Percentiles rank a stretch among this genome's conserved stretches.
Evolutionary conservation across 2,329 filamentous ascomycete genomes (phyloP).

Genomic region (Ophiostoma tasmaniense): DNA sequence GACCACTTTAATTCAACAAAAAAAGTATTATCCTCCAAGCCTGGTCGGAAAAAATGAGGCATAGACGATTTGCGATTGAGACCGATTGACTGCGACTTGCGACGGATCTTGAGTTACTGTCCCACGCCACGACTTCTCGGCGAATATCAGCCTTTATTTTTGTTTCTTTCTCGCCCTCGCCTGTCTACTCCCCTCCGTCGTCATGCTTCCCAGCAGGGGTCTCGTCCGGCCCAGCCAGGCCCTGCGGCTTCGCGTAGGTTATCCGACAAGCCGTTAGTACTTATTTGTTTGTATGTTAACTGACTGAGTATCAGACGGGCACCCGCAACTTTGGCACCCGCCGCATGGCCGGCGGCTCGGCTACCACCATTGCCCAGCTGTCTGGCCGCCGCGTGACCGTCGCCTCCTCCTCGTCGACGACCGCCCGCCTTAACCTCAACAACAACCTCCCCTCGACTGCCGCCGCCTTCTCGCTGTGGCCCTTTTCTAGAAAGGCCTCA

Average conservation of each 20-base stretch:
- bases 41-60: background rate
- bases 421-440: background rate
- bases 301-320: background rate
- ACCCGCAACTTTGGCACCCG: slow-evolving; percentile 26
- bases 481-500: slow-evolving; percentile 13
- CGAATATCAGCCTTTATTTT: background rate
- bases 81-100: background rate
- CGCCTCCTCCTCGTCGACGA: background rate
- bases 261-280: too few relatives aligned
- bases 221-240: slow-evolving; percentile 39
- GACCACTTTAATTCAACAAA: background rate
- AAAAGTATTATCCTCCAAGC: background rate
- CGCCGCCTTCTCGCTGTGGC: slow-evolving; percentile 21
- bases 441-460: slow-evolving; percentile 11
- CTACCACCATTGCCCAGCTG: slow-evolving; percentile 12
- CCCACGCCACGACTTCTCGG: background rate
- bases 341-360: background rate
- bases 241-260: slow-evolving; percentile 33
- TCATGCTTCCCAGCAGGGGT: slow-evolving; percentile 49
- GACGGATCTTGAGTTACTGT: background rate
- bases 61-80: background rate
- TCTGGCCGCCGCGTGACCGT: slow-evolving; percentile 16
- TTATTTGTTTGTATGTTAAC: background rate
- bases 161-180: background rate
- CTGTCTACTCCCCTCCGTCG: background rate